Conservation (phyloP, 2,329 filamentous ascomycete genomes). For the Trichoderma cornu-damae region DNA sequence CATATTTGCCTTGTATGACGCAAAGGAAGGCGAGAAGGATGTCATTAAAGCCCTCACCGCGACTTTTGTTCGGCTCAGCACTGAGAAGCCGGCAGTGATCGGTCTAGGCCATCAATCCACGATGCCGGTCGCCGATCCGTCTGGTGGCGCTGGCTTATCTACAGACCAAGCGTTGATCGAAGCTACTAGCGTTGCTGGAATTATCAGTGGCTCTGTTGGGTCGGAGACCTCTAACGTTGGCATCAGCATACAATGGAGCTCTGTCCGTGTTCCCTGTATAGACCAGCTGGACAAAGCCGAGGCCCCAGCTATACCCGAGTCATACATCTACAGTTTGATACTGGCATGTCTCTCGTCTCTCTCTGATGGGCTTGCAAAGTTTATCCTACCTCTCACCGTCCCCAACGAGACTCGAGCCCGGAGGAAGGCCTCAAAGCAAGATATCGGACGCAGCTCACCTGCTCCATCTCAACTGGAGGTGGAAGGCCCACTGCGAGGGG, state of each 20-base stretch:
- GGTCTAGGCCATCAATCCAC: slow-evolving; percentile 86
- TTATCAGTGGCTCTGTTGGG: slow-evolving; percentile 69
- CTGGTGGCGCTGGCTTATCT: slow-evolving; percentile 51
- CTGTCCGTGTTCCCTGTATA: slow-evolving; percentile 78
- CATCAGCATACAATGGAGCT: slow-evolving; percentile 89
- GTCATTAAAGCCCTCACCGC: slow-evolving; percentile 79
- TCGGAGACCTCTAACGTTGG: slow-evolving; percentile 64
- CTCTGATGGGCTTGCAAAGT: slow-evolving; percentile 88
- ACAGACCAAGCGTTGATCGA: slow-evolving; percentile 86
- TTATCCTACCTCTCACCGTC: slow-evolving; percentile 85
- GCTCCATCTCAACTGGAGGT: slow-evolving; percentile 35
- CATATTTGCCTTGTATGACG: slow-evolving; percentile 77
- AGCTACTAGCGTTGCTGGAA: slow-evolving; percentile 78
- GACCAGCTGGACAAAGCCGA: slow-evolving; percentile 93
- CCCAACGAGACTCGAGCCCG: slow-evolving; percentile 60
- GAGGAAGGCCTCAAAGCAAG: slow-evolving; percentile 44
- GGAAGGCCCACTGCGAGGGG: slow-evolving; percentile 31
- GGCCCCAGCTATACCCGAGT: slow-evolving; percentile 76
- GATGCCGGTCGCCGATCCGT: slow-evolving; percentile 59
- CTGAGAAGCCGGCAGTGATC: slow-evolving; percentile 84
- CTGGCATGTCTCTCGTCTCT: slow-evolving; percentile 84
- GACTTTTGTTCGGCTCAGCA: slow-evolving; percentile 85
- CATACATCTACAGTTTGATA: slow-evolving; percentile 87
- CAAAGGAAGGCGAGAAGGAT: slow-evolving; percentile 62
- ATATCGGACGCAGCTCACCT: slow-evolving; percentile 41